phyloP scores from a whole-genome alignment of 768 basidiomycete genomes.

The Boletus pseudopeckii region DNA sequence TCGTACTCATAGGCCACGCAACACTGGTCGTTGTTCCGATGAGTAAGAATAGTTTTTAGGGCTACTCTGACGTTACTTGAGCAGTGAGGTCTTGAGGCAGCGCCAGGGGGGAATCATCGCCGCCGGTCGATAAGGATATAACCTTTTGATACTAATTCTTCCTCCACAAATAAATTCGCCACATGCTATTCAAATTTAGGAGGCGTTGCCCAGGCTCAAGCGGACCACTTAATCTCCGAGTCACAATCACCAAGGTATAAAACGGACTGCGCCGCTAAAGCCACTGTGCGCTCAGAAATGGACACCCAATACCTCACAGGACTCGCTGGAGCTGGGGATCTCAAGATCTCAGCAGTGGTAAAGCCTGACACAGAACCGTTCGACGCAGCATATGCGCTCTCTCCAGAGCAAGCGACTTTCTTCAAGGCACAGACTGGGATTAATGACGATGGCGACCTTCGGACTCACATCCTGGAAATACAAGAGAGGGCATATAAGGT shows the following conservation, averaged over 20 bases:
- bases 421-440: conserved; percentile 31
- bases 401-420: conserved; percentile 23
- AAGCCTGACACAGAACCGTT: background rate
- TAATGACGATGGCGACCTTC: conserved; percentile 23
- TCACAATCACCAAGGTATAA: background rate
- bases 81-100: too few species aligned
- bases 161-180: too few species aligned
- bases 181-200: too few species aligned
- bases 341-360: background rate
- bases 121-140: too few species aligned
- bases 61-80: too few species aligned
- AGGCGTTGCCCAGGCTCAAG: too few species aligned
- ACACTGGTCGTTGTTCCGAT: background rate
- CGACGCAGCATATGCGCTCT: background rate
- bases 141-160: too few species aligned
- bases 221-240: too few species aligned
- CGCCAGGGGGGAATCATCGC: too few species aligned
- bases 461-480: conserved; percentile 29
- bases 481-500: conserved; percentile 32
- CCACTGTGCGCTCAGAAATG: background rate
- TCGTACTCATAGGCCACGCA: too few species aligned
- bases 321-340: conserved; percentile 8
- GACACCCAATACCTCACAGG: background rate
- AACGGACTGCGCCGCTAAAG: background rate
- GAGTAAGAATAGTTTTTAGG: background rate